Evolutionary conservation across 108 stramenopile genomes (phyloP), one percentile per base, ranked within the genome.

Genomic region (Cyclostephanos tholiformis): DNA sequence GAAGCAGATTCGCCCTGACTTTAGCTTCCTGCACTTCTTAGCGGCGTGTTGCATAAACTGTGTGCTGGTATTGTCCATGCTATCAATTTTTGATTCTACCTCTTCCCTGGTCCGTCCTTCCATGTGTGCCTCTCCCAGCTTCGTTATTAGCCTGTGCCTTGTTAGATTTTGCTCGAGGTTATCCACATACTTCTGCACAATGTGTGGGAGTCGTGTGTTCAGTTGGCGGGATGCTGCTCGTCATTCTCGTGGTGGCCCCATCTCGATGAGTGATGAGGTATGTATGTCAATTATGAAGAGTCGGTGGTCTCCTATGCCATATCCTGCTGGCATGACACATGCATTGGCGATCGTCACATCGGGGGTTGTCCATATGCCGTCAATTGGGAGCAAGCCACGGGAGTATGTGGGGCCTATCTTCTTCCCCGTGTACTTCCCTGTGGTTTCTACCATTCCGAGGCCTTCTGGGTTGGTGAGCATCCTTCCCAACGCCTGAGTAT

Each of bases 21-120:
- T 60, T 14, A 61, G 22, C 35, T 61, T 71, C 22, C 60, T 22
- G 59, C 59, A 71, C 20, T 61, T 71, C 43, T 48, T 26, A 38
- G 60, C 70, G 6, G 70, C 70, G n/a, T 49, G 41, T 9, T 5
- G 25, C 70, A 46, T 60, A 23, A 49, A 71, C n/a, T 71, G 60
- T 60, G 8, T 14, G 6, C 22, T 49, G 5, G 60, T 46, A 14
- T 26, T 20, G 43, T 71, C 70, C 3, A 71, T 4, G 32, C 32
- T 32, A 32, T 2, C 32, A 32, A 32, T 32, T 32, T 12, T 9
- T 26, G 26, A 50, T 62, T 30, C 1, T 29, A 16, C 25, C 16
- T 23, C 23, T 23, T 19, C n/a, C n/a, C 25, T 56, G 55, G 12
- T 25, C 12, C 25, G 12, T 12, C 55, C 25, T 23, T 19, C n/a